Percentiles rank a stretch among this genome's conserved stretches.
These are phyloP conservation scores for Prunus mira DNA, from an alignment of 306 rosid species.

Conservation along the genomic window DNA sequence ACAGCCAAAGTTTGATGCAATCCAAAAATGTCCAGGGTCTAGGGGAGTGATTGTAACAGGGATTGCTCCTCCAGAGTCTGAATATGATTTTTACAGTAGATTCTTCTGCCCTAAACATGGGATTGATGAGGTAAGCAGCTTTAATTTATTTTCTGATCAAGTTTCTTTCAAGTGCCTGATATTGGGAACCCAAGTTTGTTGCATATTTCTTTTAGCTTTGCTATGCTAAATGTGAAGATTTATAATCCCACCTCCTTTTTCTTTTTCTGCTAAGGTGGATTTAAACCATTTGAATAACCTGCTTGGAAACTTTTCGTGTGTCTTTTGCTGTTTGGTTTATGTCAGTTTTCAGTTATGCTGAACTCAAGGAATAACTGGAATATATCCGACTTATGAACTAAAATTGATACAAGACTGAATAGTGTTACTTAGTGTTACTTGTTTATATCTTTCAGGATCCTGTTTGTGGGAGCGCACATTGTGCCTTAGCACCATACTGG, in stretches of 20 bases:
- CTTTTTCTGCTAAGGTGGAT: too few species aligned
- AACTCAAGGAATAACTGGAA: background rate
- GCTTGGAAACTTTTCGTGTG: background rate
- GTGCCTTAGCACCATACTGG: slow-evolving; percentile 52
- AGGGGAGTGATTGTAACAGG: slow-evolving; percentile 59
- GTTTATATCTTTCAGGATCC: slow-evolving; percentile 44
- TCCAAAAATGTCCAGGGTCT: slow-evolving; percentile 49
- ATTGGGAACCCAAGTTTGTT: background rate
- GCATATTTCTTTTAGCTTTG: background rate
- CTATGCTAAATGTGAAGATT: background rate
- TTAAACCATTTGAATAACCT: background rate
- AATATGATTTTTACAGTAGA: slow-evolving; percentile 66
- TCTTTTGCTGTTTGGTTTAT: background rate
- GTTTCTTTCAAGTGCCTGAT: background rate
- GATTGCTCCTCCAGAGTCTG: slow-evolving; percentile 51
- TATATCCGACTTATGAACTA: background rate
- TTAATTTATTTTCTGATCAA: background rate
- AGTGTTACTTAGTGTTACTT: background rate
- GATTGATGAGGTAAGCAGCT: slow-evolving; percentile 54
- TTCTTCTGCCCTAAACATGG: slow-evolving; percentile 60
- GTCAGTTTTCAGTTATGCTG: background rate
- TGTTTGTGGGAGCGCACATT: slow-evolving; percentile 60
- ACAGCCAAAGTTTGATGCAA: slow-evolving; percentile 50
- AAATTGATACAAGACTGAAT: background rate
- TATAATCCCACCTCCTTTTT: too few species aligned